Evolutionary conservation across 2,329 filamentous ascomycete genomes (phyloP), one percentile per base, ranked within the genome.

Genomic region (Triangularia setosa): DNA sequence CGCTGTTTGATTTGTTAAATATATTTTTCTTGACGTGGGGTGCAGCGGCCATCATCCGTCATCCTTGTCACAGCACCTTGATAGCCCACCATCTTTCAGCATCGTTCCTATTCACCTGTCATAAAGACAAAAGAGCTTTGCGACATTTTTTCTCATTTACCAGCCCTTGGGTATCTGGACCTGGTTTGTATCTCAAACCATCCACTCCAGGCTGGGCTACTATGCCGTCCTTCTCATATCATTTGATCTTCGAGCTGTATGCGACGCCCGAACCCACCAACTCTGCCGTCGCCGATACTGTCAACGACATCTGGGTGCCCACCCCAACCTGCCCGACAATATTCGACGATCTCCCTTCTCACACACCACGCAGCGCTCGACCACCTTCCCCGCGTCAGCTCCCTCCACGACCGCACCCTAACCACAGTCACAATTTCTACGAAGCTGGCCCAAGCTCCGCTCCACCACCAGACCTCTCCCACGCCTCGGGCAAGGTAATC

Each of bases 191-290:
- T n/a, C 6, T 48, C 40, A 48, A 11, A 48, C 40, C 40, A 48
- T 48, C 40, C 40, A 21, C 40, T 18, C 40, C 40, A 21, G 40
- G 40, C 40, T 48, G 40, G 40, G 40, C 40, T 18, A 48, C 73
- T 78, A 87, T 87, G 85, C 82, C 83, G 78, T 81, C 82, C 28
- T 88, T 87, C 73, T 85, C 84, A 68, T 89, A 89, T 71, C 86
- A 89, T 70, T 72, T 90, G n/a, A 87, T 84, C 69, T 83, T 90
- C 71, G 87, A 90, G 77, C 79, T 89, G 52, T 89, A 89, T 73
- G 75, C 80, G 53, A 80, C 77, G 66, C 74, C 79, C 56, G 74
- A 78, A 59, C 79, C 80, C 3, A 72, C 70, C 21, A 48, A 18
- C 40, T 48, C 40, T 48, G 52, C 52, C 25, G 52, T 24, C 23